Evolutionary conservation across 495 filamentous ascomycete species (phyloP).

Genomic region (Podospora pseudopauciseta): DNA sequence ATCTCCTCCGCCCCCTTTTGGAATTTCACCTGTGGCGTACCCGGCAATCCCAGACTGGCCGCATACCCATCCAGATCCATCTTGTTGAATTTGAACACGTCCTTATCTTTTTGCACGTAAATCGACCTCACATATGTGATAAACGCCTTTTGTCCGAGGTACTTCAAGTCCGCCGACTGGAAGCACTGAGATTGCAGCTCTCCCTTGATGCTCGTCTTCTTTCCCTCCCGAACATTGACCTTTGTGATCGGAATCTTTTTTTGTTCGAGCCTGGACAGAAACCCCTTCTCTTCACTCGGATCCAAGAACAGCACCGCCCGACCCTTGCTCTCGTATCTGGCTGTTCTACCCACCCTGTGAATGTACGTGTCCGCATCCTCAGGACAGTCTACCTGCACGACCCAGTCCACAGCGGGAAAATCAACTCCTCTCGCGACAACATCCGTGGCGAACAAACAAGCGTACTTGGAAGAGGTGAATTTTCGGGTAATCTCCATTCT

Average conservation of each 20-base stretch:
- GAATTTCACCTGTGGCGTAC: slow-evolving; percentile 86
- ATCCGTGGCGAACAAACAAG: slow-evolving; percentile 92
- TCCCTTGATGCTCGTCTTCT: slow-evolving; percentile 77
- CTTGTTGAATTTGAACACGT: slow-evolving; percentile 77
- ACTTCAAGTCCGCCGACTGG: slow-evolving; percentile 90
- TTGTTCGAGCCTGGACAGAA: slow-evolving; percentile 74
- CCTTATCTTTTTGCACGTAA: slow-evolving; percentile 87
- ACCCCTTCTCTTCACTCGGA: slow-evolving; percentile 83
- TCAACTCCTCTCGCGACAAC: slow-evolving; percentile 91
- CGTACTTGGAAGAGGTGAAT: slow-evolving; percentile 72
- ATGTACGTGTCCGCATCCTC: slow-evolving; percentile 98
- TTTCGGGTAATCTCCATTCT: slow-evolving; percentile 79
- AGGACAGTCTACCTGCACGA: slow-evolving; percentile 89
- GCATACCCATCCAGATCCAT: slow-evolving; percentile 83
- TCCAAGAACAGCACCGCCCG: slow-evolving; percentile 88
- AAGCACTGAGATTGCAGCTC: slow-evolving; percentile 92
- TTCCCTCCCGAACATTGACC: slow-evolving; percentile 83
- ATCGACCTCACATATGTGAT: slow-evolving; percentile 80
- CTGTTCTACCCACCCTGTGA: slow-evolving; percentile 91
- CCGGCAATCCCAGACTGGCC: slow-evolving; percentile 79
- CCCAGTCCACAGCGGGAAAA: slow-evolving; percentile 97
- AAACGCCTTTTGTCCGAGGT: slow-evolving; percentile 94
- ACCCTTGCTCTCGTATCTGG: slow-evolving; percentile 84
- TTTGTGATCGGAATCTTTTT: slow-evolving; percentile 83
- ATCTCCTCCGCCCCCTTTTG: slow-evolving; percentile 76